phyloP scores from a whole-genome alignment of 73 alveolate genomes.

The Blepharisma japonicum region DNA sequence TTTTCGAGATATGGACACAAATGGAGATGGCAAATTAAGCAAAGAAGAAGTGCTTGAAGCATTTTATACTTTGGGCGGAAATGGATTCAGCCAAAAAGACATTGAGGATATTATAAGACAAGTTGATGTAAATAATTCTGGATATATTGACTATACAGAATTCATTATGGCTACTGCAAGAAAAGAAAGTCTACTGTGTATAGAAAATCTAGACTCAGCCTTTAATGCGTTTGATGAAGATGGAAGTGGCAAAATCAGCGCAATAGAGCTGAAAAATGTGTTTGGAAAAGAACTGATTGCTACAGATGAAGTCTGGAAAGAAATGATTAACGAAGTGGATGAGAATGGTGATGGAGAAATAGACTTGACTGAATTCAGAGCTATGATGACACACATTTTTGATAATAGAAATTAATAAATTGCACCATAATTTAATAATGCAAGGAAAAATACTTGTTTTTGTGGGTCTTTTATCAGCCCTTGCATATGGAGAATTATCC shows the following conservation, averaged over 20 bases:
- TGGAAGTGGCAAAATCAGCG: conserved; percentile 27
- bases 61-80: neutral
- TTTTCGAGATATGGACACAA: conserved; percentile 56
- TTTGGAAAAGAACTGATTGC: neutral
- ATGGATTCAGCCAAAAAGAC: conserved; percentile 18
- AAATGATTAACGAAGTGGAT: conserved; percentile 36
- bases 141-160: conserved; percentile 32
- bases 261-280: conserved; percentile 12
- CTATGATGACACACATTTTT: conserved; percentile 37
- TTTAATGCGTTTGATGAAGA: conserved; percentile 27
- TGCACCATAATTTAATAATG: no score
- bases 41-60: conserved; percentile 43
- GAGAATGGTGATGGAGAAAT: conserved; percentile 53
- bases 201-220: conserved; percentile 8
- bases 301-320: neutral
- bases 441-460: no score
- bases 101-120: conserved; percentile 27
- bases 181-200: conserved; percentile 12
- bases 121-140: conserved; percentile 32
- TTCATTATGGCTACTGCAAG: conserved; percentile 16
- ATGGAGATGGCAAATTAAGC: conserved; percentile 54
- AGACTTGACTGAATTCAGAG: conserved; percentile 44
- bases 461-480: no score
- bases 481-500: no score
- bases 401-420: no score